Percentiles rank a stretch among this genome's conserved stretches.
These are phyloP conservation scores for Nyctanthes arbortristis DNA, from an alignment of 257 asterid species.

Conservation along the genomic window DNA sequence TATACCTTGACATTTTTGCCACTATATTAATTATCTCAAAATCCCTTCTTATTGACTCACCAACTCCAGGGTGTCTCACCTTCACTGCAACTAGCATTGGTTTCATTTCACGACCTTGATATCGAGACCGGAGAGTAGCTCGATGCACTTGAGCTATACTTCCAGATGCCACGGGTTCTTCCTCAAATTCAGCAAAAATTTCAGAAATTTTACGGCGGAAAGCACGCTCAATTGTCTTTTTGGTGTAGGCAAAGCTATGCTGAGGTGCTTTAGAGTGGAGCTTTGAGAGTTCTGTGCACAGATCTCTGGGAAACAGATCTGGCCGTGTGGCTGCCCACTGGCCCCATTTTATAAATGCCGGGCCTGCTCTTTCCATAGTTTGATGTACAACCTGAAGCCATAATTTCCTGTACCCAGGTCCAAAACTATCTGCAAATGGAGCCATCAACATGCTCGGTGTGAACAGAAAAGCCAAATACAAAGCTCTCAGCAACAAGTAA, in stretches of 20 bases:
- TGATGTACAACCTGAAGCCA: slow-evolving; percentile 88
- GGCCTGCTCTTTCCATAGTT: slow-evolving; percentile 92
- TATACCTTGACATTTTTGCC: slow-evolving; percentile 60
- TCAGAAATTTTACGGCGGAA: slow-evolving; percentile 69
- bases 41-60: slow-evolving; percentile 84
- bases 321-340: slow-evolving; percentile 99
- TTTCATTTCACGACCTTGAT: slow-evolving; percentile 57
- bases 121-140: slow-evolving; percentile 59
- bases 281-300: slow-evolving; percentile 83
- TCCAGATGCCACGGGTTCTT: slow-evolving; percentile 88
- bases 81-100: slow-evolving; percentile 80
- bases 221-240: slow-evolving; percentile 67
- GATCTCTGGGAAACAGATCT: slow-evolving; percentile 82
- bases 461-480: slow-evolving; percentile 66
- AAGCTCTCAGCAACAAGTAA: slow-evolving; percentile 64
- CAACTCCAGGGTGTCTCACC: slow-evolving; percentile 93
- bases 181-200: slow-evolving; percentile 79
- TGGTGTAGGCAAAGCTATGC: slow-evolving; percentile 79
- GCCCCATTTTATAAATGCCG: slow-evolving; percentile 99
- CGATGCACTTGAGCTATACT: slow-evolving; percentile 92
- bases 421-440: slow-evolving; percentile 84
- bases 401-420: slow-evolving; percentile 62
- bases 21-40: slow-evolving; percentile 70
- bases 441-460: slow-evolving; percentile 87
- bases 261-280: slow-evolving; percentile 94